Conservation (phyloP, 345 rosid species). For the Rhodomyrtus tomentosa region DNA sequence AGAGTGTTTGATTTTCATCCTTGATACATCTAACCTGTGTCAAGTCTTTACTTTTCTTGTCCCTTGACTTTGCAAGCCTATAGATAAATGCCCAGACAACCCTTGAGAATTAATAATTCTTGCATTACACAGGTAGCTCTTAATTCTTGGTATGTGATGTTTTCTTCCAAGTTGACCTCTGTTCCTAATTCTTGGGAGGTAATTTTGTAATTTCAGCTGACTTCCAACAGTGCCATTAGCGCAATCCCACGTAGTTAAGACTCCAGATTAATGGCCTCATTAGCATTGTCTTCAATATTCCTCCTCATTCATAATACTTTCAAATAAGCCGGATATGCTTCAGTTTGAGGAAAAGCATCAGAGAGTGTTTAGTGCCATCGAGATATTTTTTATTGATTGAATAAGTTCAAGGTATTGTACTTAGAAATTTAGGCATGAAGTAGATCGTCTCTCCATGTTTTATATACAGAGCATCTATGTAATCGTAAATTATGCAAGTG, state of each 20-base stretch:
- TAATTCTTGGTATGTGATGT: neutral
- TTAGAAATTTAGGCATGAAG: neutral
- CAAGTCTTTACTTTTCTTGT: too few species aligned
- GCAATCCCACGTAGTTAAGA: neutral
- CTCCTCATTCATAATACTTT: neutral
- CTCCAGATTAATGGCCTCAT: neutral
- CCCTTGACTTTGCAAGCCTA: too few species aligned
- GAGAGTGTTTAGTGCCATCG: neutral
- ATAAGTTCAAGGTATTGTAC: neutral
- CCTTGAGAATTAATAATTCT: neutral
- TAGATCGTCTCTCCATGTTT: neutral
- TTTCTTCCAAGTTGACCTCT: neutral
- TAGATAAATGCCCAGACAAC: neutral
- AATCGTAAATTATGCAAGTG: neutral
- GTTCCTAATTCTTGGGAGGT: neutral
- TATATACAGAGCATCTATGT: neutral
- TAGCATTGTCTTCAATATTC: neutral
- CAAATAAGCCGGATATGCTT: neutral
- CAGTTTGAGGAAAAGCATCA: neutral
- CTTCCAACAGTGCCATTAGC: neutral
- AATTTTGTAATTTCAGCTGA: neutral
- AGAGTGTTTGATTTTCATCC: too few species aligned
- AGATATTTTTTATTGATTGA: neutral
- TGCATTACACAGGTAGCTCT: neutral
- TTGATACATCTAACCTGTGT: too few species aligned